These are phyloP conservation scores for Aspergillus sp. DNA, from an alignment of 2,329 filamentous ascomycete species.

Conservation along the genomic window DNA sequence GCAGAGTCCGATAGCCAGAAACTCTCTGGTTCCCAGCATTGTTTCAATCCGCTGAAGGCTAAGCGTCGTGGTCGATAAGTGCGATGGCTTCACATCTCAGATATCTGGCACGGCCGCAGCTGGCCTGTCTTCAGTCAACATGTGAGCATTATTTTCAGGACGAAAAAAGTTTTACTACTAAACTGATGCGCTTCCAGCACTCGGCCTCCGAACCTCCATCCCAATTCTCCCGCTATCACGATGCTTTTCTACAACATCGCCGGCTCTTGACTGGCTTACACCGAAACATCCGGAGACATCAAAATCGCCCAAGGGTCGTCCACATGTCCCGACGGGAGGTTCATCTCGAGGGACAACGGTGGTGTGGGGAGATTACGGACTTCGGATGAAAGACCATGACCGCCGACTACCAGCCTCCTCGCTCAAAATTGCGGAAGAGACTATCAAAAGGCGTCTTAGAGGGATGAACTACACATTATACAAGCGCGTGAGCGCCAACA, in stretches of 20 bases:
- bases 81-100: conserved; percentile 38
- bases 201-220: conserved; percentile 30
- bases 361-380: conserved; percentile 91
- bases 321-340: conserved; percentile 85
- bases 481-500: conserved; percentile 85
- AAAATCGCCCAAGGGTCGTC: conserved; percentile 85
- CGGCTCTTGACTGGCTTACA: conserved; percentile 71
- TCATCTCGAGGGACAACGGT: conserved; percentile 91
- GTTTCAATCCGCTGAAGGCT: conserved; percentile 1
- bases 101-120: conserved; percentile 36
- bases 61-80: conserved; percentile 7
- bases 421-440: conserved; percentile 87
- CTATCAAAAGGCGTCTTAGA: conserved; percentile 82
- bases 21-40: conserved; percentile 17
- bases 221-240: conserved; percentile 49
- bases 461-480: conserved; percentile 92
- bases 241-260: conserved; percentile 71
- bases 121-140: conserved; percentile 34
- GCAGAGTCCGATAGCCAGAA: conserved; percentile 24
- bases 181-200: conserved; percentile 4
- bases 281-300: conserved; percentile 77
- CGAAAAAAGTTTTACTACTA: not conserved
- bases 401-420: conserved; percentile 84
- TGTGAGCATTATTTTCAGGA: conserved; percentile 25
- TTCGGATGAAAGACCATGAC: conserved; percentile 92